Percentiles rank a stretch among this genome's conserved stretches.
Evolutionary conservation across 2,329 filamentous ascomycete genomes (phyloP).

Genomic region (Dactylella cylindrospora): DNA sequence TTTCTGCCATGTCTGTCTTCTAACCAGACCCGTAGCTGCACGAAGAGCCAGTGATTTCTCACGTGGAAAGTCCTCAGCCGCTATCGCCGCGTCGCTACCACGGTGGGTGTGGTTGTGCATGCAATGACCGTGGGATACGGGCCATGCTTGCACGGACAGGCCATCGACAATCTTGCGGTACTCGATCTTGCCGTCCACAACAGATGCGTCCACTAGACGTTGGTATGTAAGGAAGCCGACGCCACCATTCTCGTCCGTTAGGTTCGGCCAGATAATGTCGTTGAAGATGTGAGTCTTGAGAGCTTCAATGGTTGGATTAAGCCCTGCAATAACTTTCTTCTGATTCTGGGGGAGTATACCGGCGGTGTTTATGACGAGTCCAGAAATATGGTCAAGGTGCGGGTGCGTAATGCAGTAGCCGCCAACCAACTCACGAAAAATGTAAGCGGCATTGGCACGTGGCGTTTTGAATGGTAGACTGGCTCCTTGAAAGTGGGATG

Average conservation of each 20-base stretch:
- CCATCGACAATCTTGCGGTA: constrained; percentile 89
- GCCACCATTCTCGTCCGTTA: constrained; percentile 93
- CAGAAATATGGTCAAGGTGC: constrained; percentile 92
- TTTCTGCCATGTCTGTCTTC: constrained; percentile 52
- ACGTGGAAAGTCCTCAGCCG: constrained; percentile 6
- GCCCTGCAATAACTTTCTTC: constrained; percentile 74
- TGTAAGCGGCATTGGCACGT: constrained; percentile 75
- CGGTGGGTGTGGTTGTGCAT: constrained; percentile 71
- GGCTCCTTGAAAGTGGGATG: constrained; percentile 63
- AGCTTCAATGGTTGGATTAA: constrained; percentile 85
- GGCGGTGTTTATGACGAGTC: constrained; percentile 90
- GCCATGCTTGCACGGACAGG: constrained; percentile 82
- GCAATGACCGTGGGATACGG: constrained; percentile 86
- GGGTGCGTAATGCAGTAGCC: constrained; percentile 93
- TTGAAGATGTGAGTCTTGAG: constrained; percentile 97
- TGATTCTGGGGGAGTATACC: constrained; percentile 76
- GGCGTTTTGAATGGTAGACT: constrained; percentile 67
- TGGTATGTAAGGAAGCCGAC: constrained; percentile 90
- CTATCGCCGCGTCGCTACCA: constrained; percentile 56
- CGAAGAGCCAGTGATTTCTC: constrained; percentile 41
- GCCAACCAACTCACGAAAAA: constrained; percentile 77
- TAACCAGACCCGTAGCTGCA: constrained; percentile 17
- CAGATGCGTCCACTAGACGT: constrained; percentile 84
- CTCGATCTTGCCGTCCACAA: constrained; percentile 66
- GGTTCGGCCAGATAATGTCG: constrained; percentile 94